Evolutionary conservation across 2,329 filamentous ascomycete species (phyloP).

Genomic region (Coniochaeta sp.): DNA sequence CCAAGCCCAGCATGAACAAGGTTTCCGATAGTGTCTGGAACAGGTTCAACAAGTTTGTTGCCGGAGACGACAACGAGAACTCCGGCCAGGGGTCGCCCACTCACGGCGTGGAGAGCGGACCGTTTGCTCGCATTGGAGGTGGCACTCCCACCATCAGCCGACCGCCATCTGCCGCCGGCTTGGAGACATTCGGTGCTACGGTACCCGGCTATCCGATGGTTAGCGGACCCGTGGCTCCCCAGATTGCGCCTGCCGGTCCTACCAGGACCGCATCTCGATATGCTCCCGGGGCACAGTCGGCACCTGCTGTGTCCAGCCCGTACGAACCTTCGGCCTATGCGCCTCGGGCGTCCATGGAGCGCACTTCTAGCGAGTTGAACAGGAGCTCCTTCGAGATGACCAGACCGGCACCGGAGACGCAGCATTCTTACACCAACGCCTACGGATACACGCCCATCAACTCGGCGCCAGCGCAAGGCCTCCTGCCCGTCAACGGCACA

Average conservation of each 20-base stretch:
- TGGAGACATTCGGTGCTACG: conserved; percentile 65
- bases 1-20: conserved; percentile 92
- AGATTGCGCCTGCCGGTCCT: conserved; percentile 26
- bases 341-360: conserved; percentile 35
- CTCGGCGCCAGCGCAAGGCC: conserved; percentile 21
- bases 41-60: conserved; percentile 93
- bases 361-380: conserved; percentile 34
- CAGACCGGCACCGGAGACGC: conserved; percentile 31
- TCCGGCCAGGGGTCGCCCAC: conserved; percentile 49
- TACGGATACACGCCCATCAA: conserved; percentile 28
- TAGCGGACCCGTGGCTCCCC: conserved; percentile 22
- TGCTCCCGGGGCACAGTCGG: conserved; percentile 29
- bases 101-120: conserved; percentile 59
- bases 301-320: conserved; percentile 16
- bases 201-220: conserved; percentile 23
- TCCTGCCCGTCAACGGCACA: conserved; percentile 14
- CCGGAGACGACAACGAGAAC: conserved; percentile 75
- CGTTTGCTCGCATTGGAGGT: conserved; percentile 76
- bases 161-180: conserved; percentile 60
- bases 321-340: conserved; percentile 21
- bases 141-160: conserved; percentile 69
- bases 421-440: conserved; percentile 19
- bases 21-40: conserved; percentile 86
- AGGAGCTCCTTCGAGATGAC: conserved; percentile 34
- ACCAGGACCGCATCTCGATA: conserved; percentile 46